phyloP scores from a whole-genome alignment of 2,329 filamentous ascomycete genomes.

The Daldinia eschscholtzii region DNA sequence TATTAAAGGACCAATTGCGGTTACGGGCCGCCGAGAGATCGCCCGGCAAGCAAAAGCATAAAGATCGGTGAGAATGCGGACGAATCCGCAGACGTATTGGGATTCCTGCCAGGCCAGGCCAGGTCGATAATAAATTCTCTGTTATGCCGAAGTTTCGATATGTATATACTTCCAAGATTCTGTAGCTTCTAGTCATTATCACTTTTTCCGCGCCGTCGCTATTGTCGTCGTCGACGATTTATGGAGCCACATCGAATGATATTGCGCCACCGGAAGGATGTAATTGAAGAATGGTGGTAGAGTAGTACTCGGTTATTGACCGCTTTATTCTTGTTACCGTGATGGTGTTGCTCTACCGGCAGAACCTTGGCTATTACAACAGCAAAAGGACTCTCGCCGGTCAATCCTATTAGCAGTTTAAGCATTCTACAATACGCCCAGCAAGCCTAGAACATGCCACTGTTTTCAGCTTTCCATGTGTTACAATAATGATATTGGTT shows the following conservation, averaged over 20 bases:
- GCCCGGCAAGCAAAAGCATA: slow-evolving; percentile 4
- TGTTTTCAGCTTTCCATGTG: not conserved
- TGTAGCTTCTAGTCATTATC: not conserved
- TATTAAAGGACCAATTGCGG: not conserved
- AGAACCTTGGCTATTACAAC: not conserved
- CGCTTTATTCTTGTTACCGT: slow-evolving; percentile 3
- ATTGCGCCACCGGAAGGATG: slow-evolving; percentile 9
- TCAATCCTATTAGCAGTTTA: not conserved
- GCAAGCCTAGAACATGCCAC: not conserved
- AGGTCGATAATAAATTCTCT: not conserved
- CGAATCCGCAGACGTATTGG: not conserved
- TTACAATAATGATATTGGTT: not conserved
- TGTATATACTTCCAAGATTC: slow-evolving; percentile 2
- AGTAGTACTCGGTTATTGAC: slow-evolving; percentile 1
- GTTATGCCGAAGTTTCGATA: not conserved
- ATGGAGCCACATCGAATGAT: slow-evolving; percentile 8
- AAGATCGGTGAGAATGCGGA: not conserved
- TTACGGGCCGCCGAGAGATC: not conserved
- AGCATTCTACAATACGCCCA: not conserved
- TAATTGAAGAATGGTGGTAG: not conserved
- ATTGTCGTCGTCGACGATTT: not conserved
- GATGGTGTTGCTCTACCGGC: not conserved
- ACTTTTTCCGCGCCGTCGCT: not conserved
- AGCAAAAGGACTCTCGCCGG: not conserved
- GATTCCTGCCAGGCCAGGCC: slow-evolving; percentile 2